Percentiles rank a stretch among this genome's conserved stretches.
Evolutionary conservation across 2,329 filamentous ascomycete species (phyloP).

Genomic region (Beauveria asiatica): DNA sequence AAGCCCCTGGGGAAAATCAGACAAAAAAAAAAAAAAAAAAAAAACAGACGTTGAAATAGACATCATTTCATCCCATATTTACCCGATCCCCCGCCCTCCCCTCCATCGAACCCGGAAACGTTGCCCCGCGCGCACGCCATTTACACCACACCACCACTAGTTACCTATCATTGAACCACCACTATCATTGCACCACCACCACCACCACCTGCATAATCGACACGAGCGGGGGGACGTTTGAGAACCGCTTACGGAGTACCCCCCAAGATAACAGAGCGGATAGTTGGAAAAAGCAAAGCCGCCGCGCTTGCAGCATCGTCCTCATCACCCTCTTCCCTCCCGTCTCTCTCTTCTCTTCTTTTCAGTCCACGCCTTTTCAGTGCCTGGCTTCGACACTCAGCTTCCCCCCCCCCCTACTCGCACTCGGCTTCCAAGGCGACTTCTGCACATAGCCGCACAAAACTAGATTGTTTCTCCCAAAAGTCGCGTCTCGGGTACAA

Average conservation of each 20-base stretch:
- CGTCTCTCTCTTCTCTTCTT: background rate
- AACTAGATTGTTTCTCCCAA: background rate
- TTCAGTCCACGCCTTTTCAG: background rate
- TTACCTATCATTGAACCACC: no score
- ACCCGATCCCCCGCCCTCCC: no score
- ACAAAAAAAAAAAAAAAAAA: no score
- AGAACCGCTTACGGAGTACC: background rate
- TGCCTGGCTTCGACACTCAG: background rate
- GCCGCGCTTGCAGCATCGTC: background rate
- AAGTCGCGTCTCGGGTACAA: background rate
- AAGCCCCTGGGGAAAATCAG: no score
- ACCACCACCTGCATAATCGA: background rate
- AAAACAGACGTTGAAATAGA: no score
- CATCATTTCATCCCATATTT: no score
- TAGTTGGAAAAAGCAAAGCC: constrained; percentile 1
- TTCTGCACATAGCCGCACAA: background rate
- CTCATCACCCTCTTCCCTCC: background rate
- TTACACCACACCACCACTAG: no score
- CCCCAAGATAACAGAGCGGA: background rate
- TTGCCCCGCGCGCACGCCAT: no score
- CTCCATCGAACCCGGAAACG: no score
- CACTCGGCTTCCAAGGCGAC: no score
- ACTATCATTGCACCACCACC: no score
- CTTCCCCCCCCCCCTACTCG: background rate
- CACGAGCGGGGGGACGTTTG: background rate